Conservation (phyloP, 371 early-diverging fungal genomes). For the Funneliformis caledonium region DNA sequence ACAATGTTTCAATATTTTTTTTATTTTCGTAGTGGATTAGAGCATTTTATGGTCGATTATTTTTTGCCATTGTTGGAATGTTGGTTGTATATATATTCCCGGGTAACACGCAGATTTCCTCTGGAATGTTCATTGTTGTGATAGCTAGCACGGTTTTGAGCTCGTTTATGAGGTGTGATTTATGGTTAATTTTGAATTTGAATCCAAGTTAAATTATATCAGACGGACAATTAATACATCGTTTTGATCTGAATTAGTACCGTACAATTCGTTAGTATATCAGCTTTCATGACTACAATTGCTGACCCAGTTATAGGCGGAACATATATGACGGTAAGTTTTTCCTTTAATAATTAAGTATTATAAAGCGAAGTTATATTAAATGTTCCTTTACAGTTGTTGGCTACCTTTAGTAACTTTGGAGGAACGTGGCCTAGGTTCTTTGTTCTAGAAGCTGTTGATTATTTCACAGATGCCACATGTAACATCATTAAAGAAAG, state of each 20-base stretch:
- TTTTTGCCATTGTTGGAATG: constrained; percentile 84
- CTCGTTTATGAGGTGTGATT: constrained; percentile 76
- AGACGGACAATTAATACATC: neutral
- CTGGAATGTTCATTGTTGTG: constrained; percentile 81
- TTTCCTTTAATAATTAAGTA: constrained; percentile 37
- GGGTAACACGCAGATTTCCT: constrained; percentile 62
- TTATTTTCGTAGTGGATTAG: constrained; percentile 82
- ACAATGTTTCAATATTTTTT: constrained; percentile 55
- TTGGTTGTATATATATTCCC: constrained; percentile 82
- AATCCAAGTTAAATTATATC: neutral
- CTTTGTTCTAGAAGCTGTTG: constrained; percentile 94
- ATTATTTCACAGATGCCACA: constrained; percentile 79
- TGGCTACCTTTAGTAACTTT: constrained; percentile 95
- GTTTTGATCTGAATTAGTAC: constrained; percentile 60
- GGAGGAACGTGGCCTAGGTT: constrained; percentile 98
- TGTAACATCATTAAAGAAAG: constrained; percentile 56
- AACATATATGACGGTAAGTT: constrained; percentile 93
- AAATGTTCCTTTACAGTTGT: constrained; percentile 55
- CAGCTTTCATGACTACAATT: constrained; percentile 92
- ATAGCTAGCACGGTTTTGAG: constrained; percentile 79
- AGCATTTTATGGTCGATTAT: constrained; percentile 86
- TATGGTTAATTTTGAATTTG: neutral
- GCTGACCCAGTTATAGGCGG: constrained; percentile 97
- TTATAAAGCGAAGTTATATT: constrained; percentile 26
- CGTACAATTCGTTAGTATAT: constrained; percentile 94